These are phyloP conservation scores for Nothophoma quercina DNA, from an alignment of 2,329 filamentous ascomycete genomes.

Conservation along the genomic window DNA sequence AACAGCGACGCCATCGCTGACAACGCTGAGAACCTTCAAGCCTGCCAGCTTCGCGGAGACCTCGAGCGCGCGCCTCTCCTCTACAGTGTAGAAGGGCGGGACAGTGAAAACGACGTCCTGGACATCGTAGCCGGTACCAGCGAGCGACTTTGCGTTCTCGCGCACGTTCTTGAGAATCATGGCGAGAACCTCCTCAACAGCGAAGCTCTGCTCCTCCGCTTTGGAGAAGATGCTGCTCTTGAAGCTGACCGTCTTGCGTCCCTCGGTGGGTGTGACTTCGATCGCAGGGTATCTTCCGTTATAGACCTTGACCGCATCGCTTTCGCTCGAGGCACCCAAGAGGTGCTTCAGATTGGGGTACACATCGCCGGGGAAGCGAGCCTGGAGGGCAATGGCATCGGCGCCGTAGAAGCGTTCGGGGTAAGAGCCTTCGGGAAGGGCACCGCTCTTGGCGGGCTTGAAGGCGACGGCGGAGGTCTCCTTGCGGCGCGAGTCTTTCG, in stretches of 20 bases:
- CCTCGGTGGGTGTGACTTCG: slow-evolving; percentile 67
- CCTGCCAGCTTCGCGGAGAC: slow-evolving; percentile 87
- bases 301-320: slow-evolving; percentile 73
- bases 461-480: slow-evolving; percentile 91
- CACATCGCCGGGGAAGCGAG: slow-evolving; percentile 89
- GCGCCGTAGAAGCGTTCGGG: slow-evolving; percentile 92
- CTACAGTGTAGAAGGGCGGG: slow-evolving; percentile 86
- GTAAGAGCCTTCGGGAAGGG: slow-evolving; percentile 65
- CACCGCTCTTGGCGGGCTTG: slow-evolving; percentile 77
- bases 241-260: slow-evolving; percentile 75
- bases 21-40: slow-evolving; percentile 80
- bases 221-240: slow-evolving; percentile 75
- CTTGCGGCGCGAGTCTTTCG: slow-evolving; percentile 97
- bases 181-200: slow-evolving; percentile 90
- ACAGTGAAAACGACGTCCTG: slow-evolving; percentile 88
- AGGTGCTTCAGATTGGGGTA: slow-evolving; percentile 94
- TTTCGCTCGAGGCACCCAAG: slow-evolving; percentile 72
- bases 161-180: slow-evolving; percentile 96
- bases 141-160: slow-evolving; percentile 83
- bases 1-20: slow-evolving; percentile 91
- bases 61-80: slow-evolving; percentile 87
- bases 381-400: slow-evolving; percentile 85
- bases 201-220: slow-evolving; percentile 68
- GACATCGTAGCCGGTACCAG: slow-evolving; percentile 76
- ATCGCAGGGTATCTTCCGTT: slow-evolving; percentile 79